phyloP scores from a whole-genome alignment of 768 basidiomycete genomes.

The Mycena vulgaris region DNA sequence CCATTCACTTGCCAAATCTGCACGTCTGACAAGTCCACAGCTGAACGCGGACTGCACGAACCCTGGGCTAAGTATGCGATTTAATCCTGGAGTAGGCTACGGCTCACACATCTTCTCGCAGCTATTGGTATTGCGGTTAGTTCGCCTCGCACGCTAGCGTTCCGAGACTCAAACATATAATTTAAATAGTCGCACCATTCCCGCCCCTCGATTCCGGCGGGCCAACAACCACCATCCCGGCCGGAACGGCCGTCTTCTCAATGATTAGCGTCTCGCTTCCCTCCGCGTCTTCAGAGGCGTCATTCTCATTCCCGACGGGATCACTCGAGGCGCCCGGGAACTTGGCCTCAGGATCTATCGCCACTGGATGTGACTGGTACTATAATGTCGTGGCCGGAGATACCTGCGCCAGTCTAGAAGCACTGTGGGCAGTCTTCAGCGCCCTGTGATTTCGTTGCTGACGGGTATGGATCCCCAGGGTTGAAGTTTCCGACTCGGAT shows the following conservation, averaged over 20 bases:
- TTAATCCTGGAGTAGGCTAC: background rate
- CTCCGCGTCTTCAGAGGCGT: constrained; percentile 7
- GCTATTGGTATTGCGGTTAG: constrained; percentile 22
- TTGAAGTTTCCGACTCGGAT: background rate
- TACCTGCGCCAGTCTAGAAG: constrained; percentile 5
- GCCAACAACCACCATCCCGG: background rate
- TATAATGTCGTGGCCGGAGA: constrained; percentile 3
- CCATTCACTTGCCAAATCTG: background rate
- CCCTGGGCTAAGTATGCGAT: constrained; percentile 18
- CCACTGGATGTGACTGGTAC: constrained; percentile 12
- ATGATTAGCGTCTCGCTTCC: constrained; percentile 3
- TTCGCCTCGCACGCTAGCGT: background rate
- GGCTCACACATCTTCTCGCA: background rate
- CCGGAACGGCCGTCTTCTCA: background rate
- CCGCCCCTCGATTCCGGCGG: constrained; percentile 4
- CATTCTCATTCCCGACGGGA: constrained; percentile 6
- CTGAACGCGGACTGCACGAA: constrained; percentile 20
- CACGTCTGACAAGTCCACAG: background rate
- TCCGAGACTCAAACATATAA: background rate
- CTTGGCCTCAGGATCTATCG: constrained; percentile 13
- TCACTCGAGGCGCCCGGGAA: background rate
- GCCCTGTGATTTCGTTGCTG: background rate
- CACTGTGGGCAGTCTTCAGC: background rate
- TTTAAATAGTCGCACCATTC: constrained; percentile 17
- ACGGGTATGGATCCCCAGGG: background rate